Evolutionary conservation across 306 rosid species (phyloP).

Genomic region (Lotus japonicus): DNA sequence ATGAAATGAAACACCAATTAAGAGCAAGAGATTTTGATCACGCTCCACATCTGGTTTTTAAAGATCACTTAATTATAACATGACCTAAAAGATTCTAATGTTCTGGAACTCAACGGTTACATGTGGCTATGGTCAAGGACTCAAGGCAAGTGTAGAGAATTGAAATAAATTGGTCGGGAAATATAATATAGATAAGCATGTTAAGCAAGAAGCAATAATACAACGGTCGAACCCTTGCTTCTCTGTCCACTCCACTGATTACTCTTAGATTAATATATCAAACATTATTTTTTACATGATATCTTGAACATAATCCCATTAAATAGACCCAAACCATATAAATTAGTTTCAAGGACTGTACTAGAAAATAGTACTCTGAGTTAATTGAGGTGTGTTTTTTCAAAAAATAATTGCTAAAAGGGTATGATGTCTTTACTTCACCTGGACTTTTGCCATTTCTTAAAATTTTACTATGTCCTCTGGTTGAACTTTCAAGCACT

Average conservation of each 20-base stretch:
- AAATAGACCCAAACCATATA: neutral
- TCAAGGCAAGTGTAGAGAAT: neutral
- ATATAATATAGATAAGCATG: neutral
- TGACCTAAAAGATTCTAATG: too few relatives aligned
- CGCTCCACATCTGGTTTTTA: too few relatives aligned
- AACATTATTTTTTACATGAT: neutral
- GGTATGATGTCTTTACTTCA: neutral
- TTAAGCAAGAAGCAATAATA: neutral
- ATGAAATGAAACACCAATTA: too few relatives aligned
- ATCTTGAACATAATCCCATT: neutral
- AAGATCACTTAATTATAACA: too few relatives aligned
- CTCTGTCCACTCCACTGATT: neutral
- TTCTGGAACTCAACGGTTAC: neutral
- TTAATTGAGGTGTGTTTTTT: too few relatives aligned
- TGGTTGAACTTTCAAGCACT: conserved; percentile 2
- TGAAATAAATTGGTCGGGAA: neutral
- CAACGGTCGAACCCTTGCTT: neutral
- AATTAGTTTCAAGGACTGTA: too few relatives aligned
- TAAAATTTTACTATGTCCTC: neutral
- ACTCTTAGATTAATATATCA: neutral
- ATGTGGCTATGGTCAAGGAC: neutral
- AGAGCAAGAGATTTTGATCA: too few relatives aligned
- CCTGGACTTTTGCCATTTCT: neutral
- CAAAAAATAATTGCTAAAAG: too few relatives aligned
- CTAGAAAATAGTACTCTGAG: too few relatives aligned